A percentile compares a stretch with the other conserved stretches of the same genome.
Evolutionary conservation across 2,329 filamentous ascomycete genomes (phyloP).

Genomic region (Ceratocystis smalleyi): DNA sequence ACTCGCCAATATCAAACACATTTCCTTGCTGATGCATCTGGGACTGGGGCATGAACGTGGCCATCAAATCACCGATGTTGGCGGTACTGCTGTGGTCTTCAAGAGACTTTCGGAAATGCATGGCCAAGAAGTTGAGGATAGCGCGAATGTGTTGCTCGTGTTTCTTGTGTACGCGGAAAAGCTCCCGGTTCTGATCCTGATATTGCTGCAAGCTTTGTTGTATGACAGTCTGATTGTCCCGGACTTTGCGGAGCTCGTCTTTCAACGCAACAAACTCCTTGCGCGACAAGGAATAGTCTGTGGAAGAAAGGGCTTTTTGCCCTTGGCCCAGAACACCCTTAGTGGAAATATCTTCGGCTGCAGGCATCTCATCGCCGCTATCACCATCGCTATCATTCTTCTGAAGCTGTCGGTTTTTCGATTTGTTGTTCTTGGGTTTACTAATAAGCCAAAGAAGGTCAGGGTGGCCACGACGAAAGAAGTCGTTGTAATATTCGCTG

Average conservation of each 20-base stretch:
- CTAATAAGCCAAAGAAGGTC: slow-evolving; percentile 93
- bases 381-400: slow-evolving; percentile 57
- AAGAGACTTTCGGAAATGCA: slow-evolving; percentile 85
- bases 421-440: slow-evolving; percentile 68
- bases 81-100: slow-evolving; percentile 59
- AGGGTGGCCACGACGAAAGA: slow-evolving; percentile 82
- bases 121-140: slow-evolving; percentile 92
- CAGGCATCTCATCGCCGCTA: slow-evolving; percentile 38
- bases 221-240: slow-evolving; percentile 75
- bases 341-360: slow-evolving; percentile 26
- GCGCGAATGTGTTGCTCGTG: slow-evolving; percentile 98
- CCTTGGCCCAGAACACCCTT: slow-evolving; percentile 4
- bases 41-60: slow-evolving; percentile 52
- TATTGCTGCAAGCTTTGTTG: slow-evolving; percentile 50
- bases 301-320: slow-evolving; percentile 11
- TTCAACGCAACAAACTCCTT: slow-evolving; percentile 67
- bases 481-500: slow-evolving; percentile 95
- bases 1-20: slow-evolving; percentile 47
- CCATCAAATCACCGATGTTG: slow-evolving; percentile 73
- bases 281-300: slow-evolving; percentile 30
- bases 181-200: slow-evolving; percentile 17
- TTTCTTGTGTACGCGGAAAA: slow-evolving; percentile 40
- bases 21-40: slow-evolving; percentile 33
- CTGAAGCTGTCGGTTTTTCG: slow-evolving; percentile 43
- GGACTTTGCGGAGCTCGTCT: slow-evolving; percentile 64